phyloP scores from a whole-genome alignment of 257 asterid genomes.

The Fraxinus pennsylvanica region DNA sequence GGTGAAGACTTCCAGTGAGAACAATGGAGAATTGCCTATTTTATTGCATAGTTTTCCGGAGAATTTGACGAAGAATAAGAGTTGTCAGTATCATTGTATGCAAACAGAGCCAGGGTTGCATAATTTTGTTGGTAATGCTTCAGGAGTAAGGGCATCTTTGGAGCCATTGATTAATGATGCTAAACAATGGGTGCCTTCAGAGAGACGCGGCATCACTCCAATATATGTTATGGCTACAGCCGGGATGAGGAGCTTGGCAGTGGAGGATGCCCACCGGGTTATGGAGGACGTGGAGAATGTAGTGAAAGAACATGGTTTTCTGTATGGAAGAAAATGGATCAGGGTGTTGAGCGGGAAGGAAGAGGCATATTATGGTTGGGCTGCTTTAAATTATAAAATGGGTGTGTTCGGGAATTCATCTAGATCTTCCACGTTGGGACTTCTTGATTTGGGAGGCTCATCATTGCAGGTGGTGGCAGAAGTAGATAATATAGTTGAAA shows the following conservation, averaged over 20 bases:
- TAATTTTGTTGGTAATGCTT: conserved; percentile 55
- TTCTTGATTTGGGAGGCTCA: conserved; percentile 89
- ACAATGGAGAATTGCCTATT: conserved; percentile 47
- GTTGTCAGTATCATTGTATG: conserved; percentile 74
- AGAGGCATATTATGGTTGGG: conserved; percentile 88
- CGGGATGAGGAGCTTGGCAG: conserved; percentile 69
- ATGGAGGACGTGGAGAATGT: conserved; percentile 48
- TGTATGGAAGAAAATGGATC: conserved; percentile 55
- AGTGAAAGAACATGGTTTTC: conserved; percentile 52
- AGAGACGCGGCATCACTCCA: conserved; percentile 50
- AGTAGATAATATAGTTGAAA: conserved; percentile 34
- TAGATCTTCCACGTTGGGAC: conserved; percentile 56
- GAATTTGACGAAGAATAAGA: conserved; percentile 42
- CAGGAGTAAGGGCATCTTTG: conserved; percentile 51
- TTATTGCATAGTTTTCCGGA: conserved; percentile 59
- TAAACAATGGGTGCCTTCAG: conserved; percentile 56
- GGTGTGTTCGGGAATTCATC: conserved; percentile 47
- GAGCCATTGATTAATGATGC: conserved; percentile 74
- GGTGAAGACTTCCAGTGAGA: conserved; percentile 30
- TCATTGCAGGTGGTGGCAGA: conserved; percentile 83
- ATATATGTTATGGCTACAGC: conserved; percentile 77
- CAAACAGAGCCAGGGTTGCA: conserved; percentile 81
- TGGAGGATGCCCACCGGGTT: conserved; percentile 40
- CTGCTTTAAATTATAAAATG: conserved; percentile 68
- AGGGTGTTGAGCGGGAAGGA: conserved; percentile 79